Evolutionary conservation across 75 land plant genomes (phyloP).

Genomic region (Cunninghamia lanceolata): DNA sequence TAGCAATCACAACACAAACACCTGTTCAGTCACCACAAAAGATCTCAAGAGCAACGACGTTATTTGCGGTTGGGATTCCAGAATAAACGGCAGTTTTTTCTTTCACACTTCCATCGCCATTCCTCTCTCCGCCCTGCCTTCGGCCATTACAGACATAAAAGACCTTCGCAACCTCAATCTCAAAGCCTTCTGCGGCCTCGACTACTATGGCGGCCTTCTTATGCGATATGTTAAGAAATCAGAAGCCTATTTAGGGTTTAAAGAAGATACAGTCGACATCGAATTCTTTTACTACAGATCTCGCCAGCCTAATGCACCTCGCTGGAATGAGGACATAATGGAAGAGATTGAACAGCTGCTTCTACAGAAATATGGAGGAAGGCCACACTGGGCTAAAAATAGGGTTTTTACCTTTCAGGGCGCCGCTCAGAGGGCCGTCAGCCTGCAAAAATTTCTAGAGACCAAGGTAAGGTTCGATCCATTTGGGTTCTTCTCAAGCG

Average conservation of each 20-base stretch:
- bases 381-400: slow-evolving; percentile 41
- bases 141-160: slow-evolving; percentile 17
- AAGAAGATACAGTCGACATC: slow-evolving; percentile 16
- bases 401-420: slow-evolving; percentile 16
- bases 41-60: not conserved
- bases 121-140: not conserved
- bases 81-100: slow-evolving; percentile 12
- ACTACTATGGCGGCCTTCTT: slow-evolving; percentile 14
- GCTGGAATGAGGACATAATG: slow-evolving; percentile 21
- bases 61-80: slow-evolving; percentile 19
- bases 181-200: slow-evolving; percentile 10
- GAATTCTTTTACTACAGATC: slow-evolving; percentile 18
- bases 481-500: slow-evolving; percentile 24
- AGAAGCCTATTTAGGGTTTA: slow-evolving; percentile 8
- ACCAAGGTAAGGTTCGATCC: slow-evolving; percentile 17
- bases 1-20: too few species aligned
- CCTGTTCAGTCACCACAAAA: not conserved
- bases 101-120: slow-evolving; percentile 23
- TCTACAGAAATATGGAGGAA: slow-evolving; percentile 22
- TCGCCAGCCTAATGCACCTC: slow-evolving; percentile 3
- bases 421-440: not conserved
- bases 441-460: slow-evolving; percentile 12
- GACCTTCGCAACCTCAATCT: slow-evolving; percentile 10
- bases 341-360: slow-evolving; percentile 35
- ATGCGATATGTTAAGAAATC: slow-evolving; percentile 12